Percentiles rank a stretch among this genome's conserved stretches.
Evolutionary conservation across 257 asterid species (phyloP).

Genomic region (Euphrasia confusa): DNA sequence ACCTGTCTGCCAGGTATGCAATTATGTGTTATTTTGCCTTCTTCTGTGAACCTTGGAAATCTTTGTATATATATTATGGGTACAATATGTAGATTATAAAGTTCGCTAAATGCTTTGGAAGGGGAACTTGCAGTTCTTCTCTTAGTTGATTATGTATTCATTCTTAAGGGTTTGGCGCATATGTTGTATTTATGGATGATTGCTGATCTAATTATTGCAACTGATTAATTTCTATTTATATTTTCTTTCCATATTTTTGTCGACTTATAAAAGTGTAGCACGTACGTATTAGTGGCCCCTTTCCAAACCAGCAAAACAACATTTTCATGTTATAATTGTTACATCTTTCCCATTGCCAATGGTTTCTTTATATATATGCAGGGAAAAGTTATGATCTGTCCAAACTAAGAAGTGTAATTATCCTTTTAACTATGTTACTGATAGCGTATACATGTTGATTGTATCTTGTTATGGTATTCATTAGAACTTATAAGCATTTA

Average conservation of each 20-base stretch:
- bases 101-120: conserved; percentile 3
- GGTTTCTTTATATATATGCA: neutral
- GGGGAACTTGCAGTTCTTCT: conserved; percentile 7
- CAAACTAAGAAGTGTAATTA: neutral
- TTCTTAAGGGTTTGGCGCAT: neutral
- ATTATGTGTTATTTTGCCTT: conserved; percentile 6
- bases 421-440: conserved; percentile 1
- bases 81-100: neutral
- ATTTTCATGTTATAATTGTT: neutral
- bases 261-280: conserved; percentile 12
- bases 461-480: conserved; percentile 7
- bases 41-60: neutral
- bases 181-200: neutral
- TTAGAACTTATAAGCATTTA: conserved; percentile 1
- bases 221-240: neutral
- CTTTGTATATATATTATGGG: neutral
- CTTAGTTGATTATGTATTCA: neutral
- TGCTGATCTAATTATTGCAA: neutral
- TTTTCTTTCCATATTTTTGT: neutral
- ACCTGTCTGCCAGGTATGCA: conserved; percentile 75
- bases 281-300: neutral
- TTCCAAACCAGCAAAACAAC: neutral
- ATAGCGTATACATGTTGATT: conserved; percentile 3
- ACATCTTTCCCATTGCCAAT: conserved; percentile 5
- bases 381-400: neutral